phyloP scores from a whole-genome alignment of 2,329 filamentous ascomycete species.

The Pyrenochaeta sp. region DNA sequence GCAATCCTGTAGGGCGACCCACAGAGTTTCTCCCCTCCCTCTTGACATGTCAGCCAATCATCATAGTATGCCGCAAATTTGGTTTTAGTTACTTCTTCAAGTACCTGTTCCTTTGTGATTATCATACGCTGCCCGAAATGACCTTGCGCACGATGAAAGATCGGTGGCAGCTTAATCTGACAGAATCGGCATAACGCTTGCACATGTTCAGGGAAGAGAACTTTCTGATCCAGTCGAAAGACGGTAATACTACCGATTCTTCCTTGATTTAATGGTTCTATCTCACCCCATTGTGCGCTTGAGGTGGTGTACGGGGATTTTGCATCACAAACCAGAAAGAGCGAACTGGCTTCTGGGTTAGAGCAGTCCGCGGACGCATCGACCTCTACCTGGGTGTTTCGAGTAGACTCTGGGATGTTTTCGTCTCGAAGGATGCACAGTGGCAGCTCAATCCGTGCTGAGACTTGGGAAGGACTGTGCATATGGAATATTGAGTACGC shows the following conservation, averaged over 20 bases:
- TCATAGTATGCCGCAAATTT: not conserved
- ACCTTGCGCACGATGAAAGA: not conserved
- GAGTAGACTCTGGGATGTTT: not conserved
- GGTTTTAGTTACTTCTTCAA: not conserved
- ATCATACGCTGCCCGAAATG: not conserved
- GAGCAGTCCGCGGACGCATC: not conserved
- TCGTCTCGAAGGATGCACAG: not conserved
- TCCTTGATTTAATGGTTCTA: not conserved
- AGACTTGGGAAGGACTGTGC: not conserved
- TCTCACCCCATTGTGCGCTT: not conserved
- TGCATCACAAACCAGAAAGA: not conserved
- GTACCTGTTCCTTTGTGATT: not conserved
- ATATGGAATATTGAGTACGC: not conserved
- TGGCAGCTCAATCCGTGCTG: not conserved
- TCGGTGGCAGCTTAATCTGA: not conserved
- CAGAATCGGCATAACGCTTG: not conserved
- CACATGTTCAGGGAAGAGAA: not conserved
- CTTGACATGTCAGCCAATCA: not conserved
- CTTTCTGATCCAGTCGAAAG: not conserved
- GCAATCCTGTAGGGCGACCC: not conserved
- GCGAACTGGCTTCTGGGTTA: not conserved
- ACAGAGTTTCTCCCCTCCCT: not conserved
- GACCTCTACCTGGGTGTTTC: not conserved
- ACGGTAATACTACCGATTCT: not conserved
- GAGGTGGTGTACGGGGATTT: not conserved